Evolutionary conservation across 371 early-diverging fungal species (phyloP).

Genomic region (Sporodiniella umbellata): DNA sequence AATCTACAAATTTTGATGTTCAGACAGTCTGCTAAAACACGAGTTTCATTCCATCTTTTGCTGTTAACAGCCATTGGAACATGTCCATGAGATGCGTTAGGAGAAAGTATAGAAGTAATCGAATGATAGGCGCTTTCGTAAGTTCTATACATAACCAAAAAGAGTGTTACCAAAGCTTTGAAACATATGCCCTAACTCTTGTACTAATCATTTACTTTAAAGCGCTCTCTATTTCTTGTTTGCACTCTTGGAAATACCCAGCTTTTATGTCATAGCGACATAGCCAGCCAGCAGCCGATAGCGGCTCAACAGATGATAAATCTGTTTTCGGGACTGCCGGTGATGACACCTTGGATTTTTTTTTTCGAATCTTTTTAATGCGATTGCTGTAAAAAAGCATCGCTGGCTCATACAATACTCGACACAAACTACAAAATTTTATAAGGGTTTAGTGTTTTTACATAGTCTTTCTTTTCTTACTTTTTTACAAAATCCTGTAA

Average conservation of each 20-base stretch:
- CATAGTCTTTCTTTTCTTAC: constrained; percentile 48
- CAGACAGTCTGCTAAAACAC: constrained; percentile 64
- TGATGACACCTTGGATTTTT: constrained; percentile 60
- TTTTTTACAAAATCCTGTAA: constrained; percentile 64
- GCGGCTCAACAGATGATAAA: constrained; percentile 32
- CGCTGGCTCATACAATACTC: constrained; percentile 64
- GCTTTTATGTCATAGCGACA: constrained; percentile 82
- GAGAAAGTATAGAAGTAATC: constrained; percentile 62
- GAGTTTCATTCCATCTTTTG: constrained; percentile 64
- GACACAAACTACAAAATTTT: constrained; percentile 51
- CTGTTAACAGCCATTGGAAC: constrained; percentile 40
- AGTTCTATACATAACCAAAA: constrained; percentile 31
- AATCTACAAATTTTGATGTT: constrained; percentile 78
- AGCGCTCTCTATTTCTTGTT: constrained; percentile 76
- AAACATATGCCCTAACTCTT: too few species aligned
- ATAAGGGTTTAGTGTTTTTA: too few species aligned
- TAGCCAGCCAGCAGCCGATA: constrained; percentile 70
- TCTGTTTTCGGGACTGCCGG: constrained; percentile 34
- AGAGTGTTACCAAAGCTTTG: neutral
- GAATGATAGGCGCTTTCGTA: constrained; percentile 71
- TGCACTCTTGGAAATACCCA: constrained; percentile 72
- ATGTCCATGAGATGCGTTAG: constrained; percentile 44
- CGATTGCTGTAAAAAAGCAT: constrained; percentile 72
- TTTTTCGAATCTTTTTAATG: constrained; percentile 69
- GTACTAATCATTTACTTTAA: constrained; percentile 43